Percentiles rank a stretch among this genome's conserved stretches.
These are phyloP conservation scores for Ganoderma meredithae DNA, from an alignment of 1,284 basidiomycete genomes.

Conservation along the genomic window DNA sequence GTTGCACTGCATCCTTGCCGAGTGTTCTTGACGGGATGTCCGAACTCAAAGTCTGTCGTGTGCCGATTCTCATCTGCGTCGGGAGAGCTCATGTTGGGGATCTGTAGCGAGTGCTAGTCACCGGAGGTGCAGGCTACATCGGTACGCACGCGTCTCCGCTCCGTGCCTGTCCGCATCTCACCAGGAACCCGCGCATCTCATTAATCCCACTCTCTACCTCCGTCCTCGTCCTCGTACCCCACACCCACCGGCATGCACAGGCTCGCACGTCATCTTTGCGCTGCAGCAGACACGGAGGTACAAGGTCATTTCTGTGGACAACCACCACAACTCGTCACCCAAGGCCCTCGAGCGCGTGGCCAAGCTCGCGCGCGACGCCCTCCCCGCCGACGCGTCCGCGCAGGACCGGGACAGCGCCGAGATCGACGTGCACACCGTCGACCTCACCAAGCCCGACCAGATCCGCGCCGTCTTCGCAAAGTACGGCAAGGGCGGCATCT, in stretches of 20 bases:
- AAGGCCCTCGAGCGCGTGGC: slow-evolving; percentile 77
- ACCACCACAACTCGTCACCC: slow-evolving; percentile 90
- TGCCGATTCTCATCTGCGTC: background rate
- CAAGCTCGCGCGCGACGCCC: slow-evolving; percentile 77
- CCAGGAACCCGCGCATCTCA: slow-evolving; percentile 13
- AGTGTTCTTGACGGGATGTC: slow-evolving; percentile 28
- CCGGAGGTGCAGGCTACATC: slow-evolving; percentile 87
- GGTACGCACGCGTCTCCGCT: slow-evolving; percentile 52
- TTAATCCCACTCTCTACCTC: background rate
- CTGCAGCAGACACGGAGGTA: slow-evolving; percentile 89
- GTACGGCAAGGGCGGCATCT: slow-evolving; percentile 93
- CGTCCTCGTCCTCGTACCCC: background rate
- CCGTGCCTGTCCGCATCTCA: slow-evolving; percentile 15
- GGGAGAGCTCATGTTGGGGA: slow-evolving; percentile 16
- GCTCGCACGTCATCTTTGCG: slow-evolving; percentile 90
- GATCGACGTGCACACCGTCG: slow-evolving; percentile 75
- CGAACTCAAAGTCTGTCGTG: slow-evolving; percentile 51
- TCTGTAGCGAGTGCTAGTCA: slow-evolving; percentile 74
- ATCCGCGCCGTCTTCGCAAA: slow-evolving; percentile 82
- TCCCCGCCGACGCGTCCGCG: slow-evolving; percentile 70
- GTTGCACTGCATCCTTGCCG: background rate
- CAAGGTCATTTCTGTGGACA: slow-evolving; percentile 93
- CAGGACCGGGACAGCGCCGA: slow-evolving; percentile 71
- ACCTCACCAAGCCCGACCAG: slow-evolving; percentile 78
- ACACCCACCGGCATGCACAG: slow-evolving; percentile 46